Evolutionary conservation across 768 basidiomycete species (phyloP), one percentile per base, ranked within the genome.

Genomic region (Calocera cornea): DNA sequence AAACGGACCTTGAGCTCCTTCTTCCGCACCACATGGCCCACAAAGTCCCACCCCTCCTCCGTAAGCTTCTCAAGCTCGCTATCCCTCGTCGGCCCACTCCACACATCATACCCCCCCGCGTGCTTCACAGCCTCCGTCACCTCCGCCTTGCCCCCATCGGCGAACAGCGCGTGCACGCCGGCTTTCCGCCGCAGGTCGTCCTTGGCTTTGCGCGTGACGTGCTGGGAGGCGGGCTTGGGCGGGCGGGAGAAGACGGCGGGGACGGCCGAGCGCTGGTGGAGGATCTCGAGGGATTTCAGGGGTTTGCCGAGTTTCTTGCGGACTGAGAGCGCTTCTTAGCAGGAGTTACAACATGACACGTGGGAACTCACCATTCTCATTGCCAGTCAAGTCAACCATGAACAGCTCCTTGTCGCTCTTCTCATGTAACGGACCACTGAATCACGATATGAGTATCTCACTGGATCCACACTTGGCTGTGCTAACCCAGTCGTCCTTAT

Each of bases 191-290:
- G 75, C 14, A 97, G 76, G 14, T 86, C 80, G 27, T 84, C 85
- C 75, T 94, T 94, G 68, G 94, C 89, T 65, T 86, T 86, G 1
- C 80, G 74, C 33, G 81, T 84, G 12, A 92, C 69, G 2, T 79
- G 72, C 49, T 72, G 67, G 33, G 70, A 34, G 34, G 68, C 68
- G 11, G 78, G 70, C 24, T 69, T 71, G 1, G 75, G 34, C n/a
- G 69, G 67, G 17, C 84, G 85, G n/a, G 91, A 89, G 68, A 82
- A 78, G 34, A 95, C 84, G 0, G 93, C 89, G 16, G 93, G 90
- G 14, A 95, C 83, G 3, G 94, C 93, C 1, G 93, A 95, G 22
- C 93, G 87, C 73, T 93, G 86, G 0, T 86, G 77, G 17, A 97
- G 84, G 34, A 95, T 88, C 80, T 89, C 89, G 1, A 87, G 78